Evolutionary conservation across 2,329 filamentous ascomycete species (phyloP).

Genomic region (Alternaria brassicicola): DNA sequence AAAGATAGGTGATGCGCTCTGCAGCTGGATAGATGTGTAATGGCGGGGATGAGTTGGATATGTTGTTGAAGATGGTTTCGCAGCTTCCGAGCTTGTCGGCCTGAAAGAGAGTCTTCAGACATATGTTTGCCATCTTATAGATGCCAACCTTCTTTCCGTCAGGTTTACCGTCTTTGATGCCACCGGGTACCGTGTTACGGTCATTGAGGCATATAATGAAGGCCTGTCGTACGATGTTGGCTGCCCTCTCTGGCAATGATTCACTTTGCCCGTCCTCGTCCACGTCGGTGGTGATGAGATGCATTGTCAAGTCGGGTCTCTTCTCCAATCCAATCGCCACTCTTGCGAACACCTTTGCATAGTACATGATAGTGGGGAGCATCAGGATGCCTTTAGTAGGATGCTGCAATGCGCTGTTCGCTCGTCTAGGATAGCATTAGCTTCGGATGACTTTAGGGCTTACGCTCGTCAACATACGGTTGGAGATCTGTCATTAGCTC

Average conservation of each 20-base stretch:
- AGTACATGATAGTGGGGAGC: slow-evolving; percentile 80
- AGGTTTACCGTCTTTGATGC: slow-evolving; percentile 65
- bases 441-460: not conserved
- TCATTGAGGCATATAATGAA: slow-evolving; percentile 91
- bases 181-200: slow-evolving; percentile 67
- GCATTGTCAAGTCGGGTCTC: slow-evolving; percentile 75
- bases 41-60: slow-evolving; percentile 81
- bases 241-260: slow-evolving; percentile 84
- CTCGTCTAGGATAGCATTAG: slow-evolving; percentile 60
- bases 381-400: slow-evolving; percentile 80
- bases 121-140: slow-evolving; percentile 90
- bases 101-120: slow-evolving; percentile 86
- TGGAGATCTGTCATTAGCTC: slow-evolving; percentile 74
- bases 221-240: slow-evolving; percentile 86
- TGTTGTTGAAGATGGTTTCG: slow-evolving; percentile 87
- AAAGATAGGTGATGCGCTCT: slow-evolving; percentile 90
- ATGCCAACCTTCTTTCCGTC: slow-evolving; percentile 87
- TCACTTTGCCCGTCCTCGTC: slow-evolving; percentile 71
- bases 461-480: slow-evolving; percentile 62
- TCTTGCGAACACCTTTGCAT: slow-evolving; percentile 79
- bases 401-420: slow-evolving; percentile 80
- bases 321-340: slow-evolving; percentile 85
- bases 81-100: slow-evolving; percentile 83
- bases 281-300: slow-evolving; percentile 60
- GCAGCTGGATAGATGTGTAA: slow-evolving; percentile 81